Evolutionary conservation across 352 stramenopile species (phyloP), one percentile per base, ranked within the genome.

Genomic region (Pythium diclinum): DNA sequence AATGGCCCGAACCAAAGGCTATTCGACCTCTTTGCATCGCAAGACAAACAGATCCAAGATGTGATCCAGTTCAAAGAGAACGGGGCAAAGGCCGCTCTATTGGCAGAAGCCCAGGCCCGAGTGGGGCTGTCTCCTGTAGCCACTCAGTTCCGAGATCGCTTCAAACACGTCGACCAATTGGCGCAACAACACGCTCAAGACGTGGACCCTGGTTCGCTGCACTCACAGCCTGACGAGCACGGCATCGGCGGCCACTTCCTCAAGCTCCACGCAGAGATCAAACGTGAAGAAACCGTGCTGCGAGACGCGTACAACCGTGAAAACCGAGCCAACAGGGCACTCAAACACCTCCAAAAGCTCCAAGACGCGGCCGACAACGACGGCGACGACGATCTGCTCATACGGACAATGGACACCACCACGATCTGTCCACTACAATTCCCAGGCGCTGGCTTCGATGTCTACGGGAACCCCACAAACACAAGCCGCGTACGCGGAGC

Each of bases 51-150:
- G 11, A 77, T 92, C 62, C 48, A 85, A 23, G 72, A 75, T 9
- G 68, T 90, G 14, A 89, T 92, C 69, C 77, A 77, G 66, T 89
- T 71, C 65, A 84, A 88, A 44, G 78, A 92, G 68, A 86, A 79
- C 28, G 73, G 77, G 3, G 74, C 42, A 6, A 58, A 74, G 33
- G 66, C 69, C 0, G 72, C 72, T 30, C 14, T 75, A 19, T 71
- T 63, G 4, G 55, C 76, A 6, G 66, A 84, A n/a, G 71, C 74
- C 10, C 76, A 89, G 58, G 72, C 69, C 1, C 68, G 66, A 23
- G 59, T 76, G 17, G 69, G 63, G 6, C 58, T 92, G n/a, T 88
- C 77, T 3, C 76, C 76, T 4, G 63, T 77, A 1, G 77, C 77
- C 0, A 68, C 74, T 49, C 76, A 84, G 14, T 85, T 91, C 52